phyloP scores from a whole-genome alignment of 164 flowering plant genomes.

The Stephania japonica region DNA sequence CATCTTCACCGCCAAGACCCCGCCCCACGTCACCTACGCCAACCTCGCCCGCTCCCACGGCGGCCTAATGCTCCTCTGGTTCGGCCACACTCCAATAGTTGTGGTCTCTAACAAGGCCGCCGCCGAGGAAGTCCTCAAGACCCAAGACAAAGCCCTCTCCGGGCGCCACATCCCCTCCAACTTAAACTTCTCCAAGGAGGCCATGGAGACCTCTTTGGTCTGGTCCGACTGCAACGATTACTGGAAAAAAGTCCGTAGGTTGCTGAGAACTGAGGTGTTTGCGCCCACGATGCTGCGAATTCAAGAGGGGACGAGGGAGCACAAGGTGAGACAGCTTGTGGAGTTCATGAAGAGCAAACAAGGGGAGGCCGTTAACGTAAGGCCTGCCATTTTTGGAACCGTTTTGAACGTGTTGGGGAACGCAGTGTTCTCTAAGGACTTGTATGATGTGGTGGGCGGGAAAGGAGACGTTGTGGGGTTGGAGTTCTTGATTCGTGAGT shows the following conservation, averaged over 20 bases:
- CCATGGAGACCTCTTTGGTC: background rate
- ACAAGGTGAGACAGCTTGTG: background rate
- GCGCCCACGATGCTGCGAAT: background rate
- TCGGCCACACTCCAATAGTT: conserved; percentile 11
- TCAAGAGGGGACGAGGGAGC: background rate
- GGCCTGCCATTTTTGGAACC: background rate
- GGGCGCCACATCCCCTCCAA: background rate
- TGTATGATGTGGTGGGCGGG: background rate
- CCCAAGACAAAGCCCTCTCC: conserved; percentile 7
- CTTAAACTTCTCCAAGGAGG: background rate
- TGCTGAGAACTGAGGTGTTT: background rate
- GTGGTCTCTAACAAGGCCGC: conserved; percentile 11
- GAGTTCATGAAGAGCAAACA: background rate
- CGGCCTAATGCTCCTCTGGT: conserved; percentile 8
- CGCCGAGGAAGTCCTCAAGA: conserved; percentile 17
- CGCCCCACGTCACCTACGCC: conserved; percentile 3
- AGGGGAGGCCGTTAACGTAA: background rate
- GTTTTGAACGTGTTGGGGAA: background rate
- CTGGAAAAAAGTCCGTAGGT: background rate
- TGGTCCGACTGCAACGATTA: conserved; percentile 1
- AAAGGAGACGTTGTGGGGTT: background rate
- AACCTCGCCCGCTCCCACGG: conserved; percentile 14
- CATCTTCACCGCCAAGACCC: background rate
- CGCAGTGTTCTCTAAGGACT: background rate
- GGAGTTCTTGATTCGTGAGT: background rate